Evolutionary conservation across 2,329 filamentous ascomycete genomes (phyloP).

Genomic region (Fusarium sp.): DNA sequence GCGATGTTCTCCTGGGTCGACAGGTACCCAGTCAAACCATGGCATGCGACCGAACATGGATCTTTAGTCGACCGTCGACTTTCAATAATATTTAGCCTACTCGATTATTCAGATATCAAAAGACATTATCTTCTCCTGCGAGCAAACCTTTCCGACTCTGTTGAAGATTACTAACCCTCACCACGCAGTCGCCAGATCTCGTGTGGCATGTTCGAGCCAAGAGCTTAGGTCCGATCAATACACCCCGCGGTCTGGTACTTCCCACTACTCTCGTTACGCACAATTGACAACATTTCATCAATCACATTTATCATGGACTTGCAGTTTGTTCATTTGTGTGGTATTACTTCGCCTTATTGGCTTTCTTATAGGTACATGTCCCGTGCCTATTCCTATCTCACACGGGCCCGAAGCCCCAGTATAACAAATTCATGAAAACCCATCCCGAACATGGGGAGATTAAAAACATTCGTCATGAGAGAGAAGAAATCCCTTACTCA

Average conservation of each 20-base stretch:
- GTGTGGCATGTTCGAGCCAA: background rate
- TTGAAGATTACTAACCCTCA: background rate
- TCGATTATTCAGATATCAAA: constrained; percentile 1
- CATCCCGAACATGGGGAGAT: constrained; percentile 23
- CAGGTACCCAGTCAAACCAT: background rate
- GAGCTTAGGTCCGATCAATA: background rate
- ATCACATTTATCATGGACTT: background rate
- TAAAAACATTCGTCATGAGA: constrained; percentile 27
- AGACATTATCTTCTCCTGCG: background rate
- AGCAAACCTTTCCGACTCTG: background rate
- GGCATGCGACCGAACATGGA: background rate
- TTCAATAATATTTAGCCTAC: background rate
- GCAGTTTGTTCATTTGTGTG: constrained; percentile 31
- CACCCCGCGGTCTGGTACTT: background rate
- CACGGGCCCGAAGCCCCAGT: constrained; percentile 28
- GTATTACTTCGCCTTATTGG: constrained; percentile 40
- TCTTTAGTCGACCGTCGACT: background rate
- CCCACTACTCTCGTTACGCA: too few relatives aligned
- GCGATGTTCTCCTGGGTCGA: constrained; percentile 4
- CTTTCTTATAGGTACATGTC: constrained; percentile 40
- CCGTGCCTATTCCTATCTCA: constrained; percentile 35
- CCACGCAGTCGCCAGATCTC: background rate
- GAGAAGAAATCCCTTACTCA: constrained; percentile 66
- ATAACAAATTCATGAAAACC: constrained; percentile 38
- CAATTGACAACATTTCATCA: background rate